Evolutionary conservation across 352 stramenopile genomes (phyloP), one percentile per base, ranked within the genome.

Genomic region (Phytophthora cryptogea): DNA sequence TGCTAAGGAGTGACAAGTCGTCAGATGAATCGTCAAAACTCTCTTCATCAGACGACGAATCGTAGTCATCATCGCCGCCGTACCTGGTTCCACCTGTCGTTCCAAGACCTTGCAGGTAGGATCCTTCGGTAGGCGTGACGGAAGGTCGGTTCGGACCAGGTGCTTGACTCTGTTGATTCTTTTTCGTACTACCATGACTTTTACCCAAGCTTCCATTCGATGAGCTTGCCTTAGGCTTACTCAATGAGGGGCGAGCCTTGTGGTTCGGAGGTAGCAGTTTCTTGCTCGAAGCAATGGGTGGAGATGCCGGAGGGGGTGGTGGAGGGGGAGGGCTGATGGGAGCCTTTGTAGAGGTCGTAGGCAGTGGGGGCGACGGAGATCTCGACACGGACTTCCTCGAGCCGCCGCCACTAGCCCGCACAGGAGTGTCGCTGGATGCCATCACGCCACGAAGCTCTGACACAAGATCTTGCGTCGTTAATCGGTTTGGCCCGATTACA

Each of bases 361-460:
- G 52, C 31, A 55, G 45, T 23, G 62, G 61, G 20, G 61, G 59
- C 0, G 59, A 68, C 9, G 65, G 54, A 4, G 66, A 60, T 49
- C 60, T 78, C 2, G 56, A 62, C n/a, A 70, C 41, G 9, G 71
- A 79, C 14, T 67, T 73, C 7, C 61, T 55, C 4, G 61, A 66
- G 6, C 28, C 54, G 48, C 37, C 42, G 48, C 37, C 42, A 36
- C 40, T 73, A 45, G 50, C 51, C 32, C 67, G 64, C 23, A 74
- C 69, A 14, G 69, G 65, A 47, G 72, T 68, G 44, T 90, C 78
- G 26, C 68, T 83, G n/a, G 80, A 86, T 23, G 74, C 83, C 81
- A 90, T 90, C 1, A 90, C 78, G 16, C 78, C 80, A 30, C 70
- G 74, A 13, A 90, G 52, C 46, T 89, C 76, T 5, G 60, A 78